Conservation (phyloP, 257 asterid species). For the Przewalskia tangutica region DNA sequence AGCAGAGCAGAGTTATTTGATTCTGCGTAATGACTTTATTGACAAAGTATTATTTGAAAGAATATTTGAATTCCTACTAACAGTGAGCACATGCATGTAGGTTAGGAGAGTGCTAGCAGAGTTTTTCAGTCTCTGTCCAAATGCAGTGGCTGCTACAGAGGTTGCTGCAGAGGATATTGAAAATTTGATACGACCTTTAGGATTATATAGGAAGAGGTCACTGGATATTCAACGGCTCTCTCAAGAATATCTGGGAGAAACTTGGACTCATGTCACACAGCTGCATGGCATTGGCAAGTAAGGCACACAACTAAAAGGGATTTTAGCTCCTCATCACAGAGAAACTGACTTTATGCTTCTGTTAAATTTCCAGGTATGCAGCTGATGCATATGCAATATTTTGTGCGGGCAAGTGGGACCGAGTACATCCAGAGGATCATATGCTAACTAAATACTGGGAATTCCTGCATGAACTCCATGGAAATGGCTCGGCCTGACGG, state of each 20-base stretch:
- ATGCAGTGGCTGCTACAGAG: constrained; percentile 54
- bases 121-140: constrained; percentile 61
- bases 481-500: neutral
- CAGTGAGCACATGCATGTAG: constrained; percentile 18
- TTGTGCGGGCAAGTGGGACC: constrained; percentile 60
- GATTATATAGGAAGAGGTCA: constrained; percentile 57
- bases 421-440: constrained; percentile 52
- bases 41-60: neutral
- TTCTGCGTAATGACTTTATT: neutral
- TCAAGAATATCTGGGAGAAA: constrained; percentile 37
- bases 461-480: constrained; percentile 24
- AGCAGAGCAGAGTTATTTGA: neutral
- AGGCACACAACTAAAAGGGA: constrained; percentile 3
- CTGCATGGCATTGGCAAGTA: constrained; percentile 81
- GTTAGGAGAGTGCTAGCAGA: constrained; percentile 35
- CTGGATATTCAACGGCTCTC: constrained; percentile 42
- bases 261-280: constrained; percentile 73
- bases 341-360: neutral
- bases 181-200: constrained; percentile 50
- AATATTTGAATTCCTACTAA: neutral
- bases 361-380: constrained; percentile 45
- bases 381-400: constrained; percentile 85
- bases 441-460: constrained; percentile 72
- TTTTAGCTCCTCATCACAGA: neutral
- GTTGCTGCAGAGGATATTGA: constrained; percentile 40